phyloP scores from a whole-genome alignment of 495 filamentous ascomycete species.

The Evansstolkia leycettana region DNA sequence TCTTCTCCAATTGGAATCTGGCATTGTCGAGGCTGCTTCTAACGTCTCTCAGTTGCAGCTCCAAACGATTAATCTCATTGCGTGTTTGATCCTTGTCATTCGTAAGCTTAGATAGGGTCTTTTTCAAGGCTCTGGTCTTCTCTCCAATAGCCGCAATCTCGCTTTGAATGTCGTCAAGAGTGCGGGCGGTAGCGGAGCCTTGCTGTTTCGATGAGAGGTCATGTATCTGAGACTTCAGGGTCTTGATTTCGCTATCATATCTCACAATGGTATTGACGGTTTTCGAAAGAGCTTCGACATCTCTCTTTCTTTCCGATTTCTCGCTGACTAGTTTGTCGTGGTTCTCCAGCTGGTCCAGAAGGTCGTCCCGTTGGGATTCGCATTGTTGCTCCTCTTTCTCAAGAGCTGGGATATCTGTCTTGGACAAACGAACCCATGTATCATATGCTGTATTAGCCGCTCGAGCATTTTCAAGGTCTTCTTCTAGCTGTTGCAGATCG shows the following conservation, averaged over 20 bases:
- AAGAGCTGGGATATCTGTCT: slow-evolving; percentile 58
- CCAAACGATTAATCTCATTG: slow-evolving; percentile 51
- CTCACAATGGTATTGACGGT: slow-evolving; percentile 66
- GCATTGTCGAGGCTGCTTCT: slow-evolving; percentile 56
- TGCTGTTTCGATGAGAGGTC: slow-evolving; percentile 60
- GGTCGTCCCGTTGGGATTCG: slow-evolving; percentile 39
- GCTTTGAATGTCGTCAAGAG: slow-evolving; percentile 72
- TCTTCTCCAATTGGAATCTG: slow-evolving; percentile 65
- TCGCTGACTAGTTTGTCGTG: slow-evolving; percentile 59
- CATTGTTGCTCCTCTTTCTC: slow-evolving; percentile 46
- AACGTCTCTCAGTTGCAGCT: slow-evolving; percentile 59
- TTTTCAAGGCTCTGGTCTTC: slow-evolving; percentile 48
- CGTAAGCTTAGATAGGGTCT: slow-evolving; percentile 47
- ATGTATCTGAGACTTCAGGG: slow-evolving; percentile 56
- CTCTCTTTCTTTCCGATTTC: slow-evolving; percentile 50
- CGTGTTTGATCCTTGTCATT: slow-evolving; percentile 60
- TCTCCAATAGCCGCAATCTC: slow-evolving; percentile 58
- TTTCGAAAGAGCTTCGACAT: slow-evolving; percentile 62
- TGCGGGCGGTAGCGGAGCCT: slow-evolving; percentile 46
- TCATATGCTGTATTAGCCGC: slow-evolving; percentile 57
- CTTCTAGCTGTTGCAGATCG: slow-evolving; percentile 37
- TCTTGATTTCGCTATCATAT: slow-evolving; percentile 55
- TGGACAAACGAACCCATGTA: slow-evolving; percentile 52
- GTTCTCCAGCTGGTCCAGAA: slow-evolving; percentile 57
- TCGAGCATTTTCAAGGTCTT: slow-evolving; percentile 43